Percentiles rank a stretch among this genome's conserved stretches.
Evolutionary conservation across 768 basidiomycete genomes (phyloP).

Genomic region (Collybia sp.): DNA sequence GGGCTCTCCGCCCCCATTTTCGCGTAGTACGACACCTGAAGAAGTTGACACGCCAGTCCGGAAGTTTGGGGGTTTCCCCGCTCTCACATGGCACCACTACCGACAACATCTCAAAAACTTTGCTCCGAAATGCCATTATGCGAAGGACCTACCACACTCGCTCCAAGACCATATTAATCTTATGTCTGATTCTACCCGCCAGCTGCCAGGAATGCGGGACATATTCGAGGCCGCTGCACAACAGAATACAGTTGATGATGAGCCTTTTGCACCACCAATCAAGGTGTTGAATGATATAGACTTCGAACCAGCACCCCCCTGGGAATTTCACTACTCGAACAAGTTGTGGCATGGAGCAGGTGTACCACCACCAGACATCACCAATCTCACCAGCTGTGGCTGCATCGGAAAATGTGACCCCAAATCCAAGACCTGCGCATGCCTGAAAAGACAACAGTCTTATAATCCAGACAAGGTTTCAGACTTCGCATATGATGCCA

Average conservation of each 20-base stretch:
- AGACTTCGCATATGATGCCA: constrained; percentile 69
- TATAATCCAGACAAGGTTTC: constrained; percentile 25
- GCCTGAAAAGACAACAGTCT: constrained; percentile 52
- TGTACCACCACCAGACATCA: constrained; percentile 62
- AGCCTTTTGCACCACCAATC: constrained; percentile 67
- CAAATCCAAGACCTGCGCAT: constrained; percentile 66
- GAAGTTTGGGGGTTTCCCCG: constrained; percentile 26
- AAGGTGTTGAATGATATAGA: constrained; percentile 66
- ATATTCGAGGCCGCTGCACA: constrained; percentile 65
- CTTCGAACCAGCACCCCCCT: constrained; percentile 63
- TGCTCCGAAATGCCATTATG: constrained; percentile 24
- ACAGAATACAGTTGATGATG: constrained; percentile 61
- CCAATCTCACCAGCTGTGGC: constrained; percentile 58
- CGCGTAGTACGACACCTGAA: constrained; percentile 7
- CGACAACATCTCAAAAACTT: constrained; percentile 28
- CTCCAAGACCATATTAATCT: constrained; percentile 66
- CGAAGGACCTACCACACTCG: constrained; percentile 53
- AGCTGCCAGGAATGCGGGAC: constrained; percentile 36
- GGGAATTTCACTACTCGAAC: constrained; percentile 89
- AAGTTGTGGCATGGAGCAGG: constrained; percentile 68
- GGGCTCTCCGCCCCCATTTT: constrained; percentile 5
- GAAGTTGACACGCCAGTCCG: constrained; percentile 5
- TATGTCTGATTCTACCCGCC: constrained; percentile 34
- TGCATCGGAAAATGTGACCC: constrained; percentile 78
- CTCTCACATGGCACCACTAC: constrained; percentile 33